Conservation (phyloP, 495 filamentous ascomycete genomes). For the Astrothelium subdiscretum region DNA sequence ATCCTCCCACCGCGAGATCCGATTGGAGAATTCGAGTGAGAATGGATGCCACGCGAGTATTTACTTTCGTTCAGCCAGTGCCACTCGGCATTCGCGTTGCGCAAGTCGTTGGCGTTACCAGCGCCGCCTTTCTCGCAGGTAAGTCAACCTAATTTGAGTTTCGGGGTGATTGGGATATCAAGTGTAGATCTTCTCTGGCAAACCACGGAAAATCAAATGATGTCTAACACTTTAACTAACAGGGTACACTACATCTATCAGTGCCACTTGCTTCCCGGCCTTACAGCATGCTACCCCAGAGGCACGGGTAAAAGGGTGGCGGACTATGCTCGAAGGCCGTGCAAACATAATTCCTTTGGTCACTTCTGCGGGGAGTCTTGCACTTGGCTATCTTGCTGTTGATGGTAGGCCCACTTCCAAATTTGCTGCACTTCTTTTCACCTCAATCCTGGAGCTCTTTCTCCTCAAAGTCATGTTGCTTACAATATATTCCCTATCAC, state of each 20-base stretch:
- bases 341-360: background rate
- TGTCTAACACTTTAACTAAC: background rate
- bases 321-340: background rate
- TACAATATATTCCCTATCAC: background rate
- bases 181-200: background rate
- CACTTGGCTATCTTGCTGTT: background rate
- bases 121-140: background rate
- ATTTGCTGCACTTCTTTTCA: background rate
- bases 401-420: background rate
- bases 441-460: background rate
- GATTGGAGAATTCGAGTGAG: background rate
- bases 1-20: too few species aligned
- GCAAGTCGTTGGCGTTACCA: background rate
- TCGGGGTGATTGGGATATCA: background rate
- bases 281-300: background rate
- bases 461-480: too few species aligned
- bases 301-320: background rate
- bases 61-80: background rate
- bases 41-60: background rate
- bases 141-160: background rate
- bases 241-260: background rate
- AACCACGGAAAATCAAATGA: background rate
- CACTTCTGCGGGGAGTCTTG: background rate
- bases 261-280: background rate
- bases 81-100: background rate